A percentile compares a stretch with the other conserved stretches of the same genome.
These are phyloP conservation scores for Thelephora terrestris DNA, from an alignment of 1,284 basidiomycete genomes.

Conservation along the genomic window DNA sequence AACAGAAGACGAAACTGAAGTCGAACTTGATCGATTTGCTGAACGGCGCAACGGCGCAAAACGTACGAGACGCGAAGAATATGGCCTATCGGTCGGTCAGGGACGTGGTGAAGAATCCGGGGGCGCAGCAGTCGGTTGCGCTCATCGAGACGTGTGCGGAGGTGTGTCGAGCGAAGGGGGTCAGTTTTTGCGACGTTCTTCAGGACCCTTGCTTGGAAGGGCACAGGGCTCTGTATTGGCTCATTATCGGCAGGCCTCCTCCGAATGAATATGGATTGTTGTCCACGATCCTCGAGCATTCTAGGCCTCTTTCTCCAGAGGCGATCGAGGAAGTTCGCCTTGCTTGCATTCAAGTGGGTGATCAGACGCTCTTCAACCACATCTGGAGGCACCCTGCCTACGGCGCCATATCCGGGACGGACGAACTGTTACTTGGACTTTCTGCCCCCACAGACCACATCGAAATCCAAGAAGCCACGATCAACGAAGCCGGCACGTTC, in stretches of 20 bases:
- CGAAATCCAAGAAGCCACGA: slow-evolving; percentile 34
- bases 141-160: slow-evolving; percentile 37
- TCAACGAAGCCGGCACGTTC: slow-evolving; percentile 38
- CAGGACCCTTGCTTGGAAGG: slow-evolving; percentile 53
- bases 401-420: slow-evolving; percentile 38
- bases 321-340: slow-evolving; percentile 48
- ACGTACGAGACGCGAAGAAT: too few relatives aligned
- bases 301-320: slow-evolving; percentile 37
- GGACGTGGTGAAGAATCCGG: slow-evolving; percentile 21
- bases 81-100: slow-evolving; percentile 8
- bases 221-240: slow-evolving; percentile 61
- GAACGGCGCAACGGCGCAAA: too few relatives aligned
- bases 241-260: slow-evolving; percentile 36
- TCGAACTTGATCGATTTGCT: too few relatives aligned
- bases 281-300: slow-evolving; percentile 39
- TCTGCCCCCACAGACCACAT: slow-evolving; percentile 41
- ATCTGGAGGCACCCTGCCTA: slow-evolving; percentile 40
- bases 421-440: slow-evolving; percentile 47
- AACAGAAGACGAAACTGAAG: too few relatives aligned
- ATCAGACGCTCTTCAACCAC: slow-evolving; percentile 53
- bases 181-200: slow-evolving; percentile 37
- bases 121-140: slow-evolving; percentile 11
- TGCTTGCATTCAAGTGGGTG: slow-evolving; percentile 52
- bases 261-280: slow-evolving; percentile 33
- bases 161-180: slow-evolving; percentile 29